A percentile compares a stretch with the other conserved stretches of the same genome.
phyloP scores from a whole-genome alignment of 1,139 yeast genomes.

The Saccharomyces hybrid region DNA sequence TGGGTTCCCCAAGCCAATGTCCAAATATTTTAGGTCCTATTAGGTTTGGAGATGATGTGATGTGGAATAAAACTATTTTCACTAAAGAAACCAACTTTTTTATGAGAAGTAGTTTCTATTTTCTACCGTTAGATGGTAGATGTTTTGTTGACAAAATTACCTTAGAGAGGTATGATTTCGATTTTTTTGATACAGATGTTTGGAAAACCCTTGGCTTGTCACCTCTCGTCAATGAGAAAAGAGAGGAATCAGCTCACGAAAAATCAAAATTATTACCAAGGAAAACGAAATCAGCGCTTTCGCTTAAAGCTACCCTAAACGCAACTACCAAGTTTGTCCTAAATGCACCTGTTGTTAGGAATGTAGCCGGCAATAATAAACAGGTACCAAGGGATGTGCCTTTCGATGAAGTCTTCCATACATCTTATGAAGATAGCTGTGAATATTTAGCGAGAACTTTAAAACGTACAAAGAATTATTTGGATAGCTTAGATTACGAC shows the following conservation, averaged over 20 bases:
- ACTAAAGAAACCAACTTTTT: constrained; percentile 79
- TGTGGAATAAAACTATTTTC: constrained; percentile 64
- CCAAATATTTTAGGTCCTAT: constrained; percentile 82
- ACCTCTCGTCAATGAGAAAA: constrained; percentile 56
- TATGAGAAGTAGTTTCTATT: constrained; percentile 78
- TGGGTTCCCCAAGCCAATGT: constrained; percentile 80
- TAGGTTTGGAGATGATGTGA: constrained; percentile 71
- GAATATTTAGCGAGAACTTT: constrained; percentile 58
- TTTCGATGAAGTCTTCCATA: constrained; percentile 18
- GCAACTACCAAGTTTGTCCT: constrained; percentile 9
- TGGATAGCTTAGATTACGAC: constrained; percentile 50
- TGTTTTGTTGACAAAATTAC: constrained; percentile 60
- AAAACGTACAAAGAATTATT: constrained; percentile 49
- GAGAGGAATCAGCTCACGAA: constrained; percentile 24
- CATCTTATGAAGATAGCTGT: constrained; percentile 54
- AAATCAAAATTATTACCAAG: constrained; percentile 2
- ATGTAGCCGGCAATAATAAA: constrained; percentile 1
- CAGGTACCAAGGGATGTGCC: constrained; percentile 11
- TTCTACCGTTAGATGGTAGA: constrained; percentile 70
- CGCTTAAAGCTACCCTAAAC: constrained; percentile 4
- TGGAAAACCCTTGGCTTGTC: constrained; percentile 75
- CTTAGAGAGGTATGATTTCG: constrained; percentile 54
- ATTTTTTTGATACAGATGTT: constrained; percentile 69
- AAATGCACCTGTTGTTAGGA: constrained; percentile 4
- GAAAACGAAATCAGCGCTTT: not conserved